phyloP scores from a whole-genome alignment of 106 monocot species.

The Xerophyta viscosa region DNA sequence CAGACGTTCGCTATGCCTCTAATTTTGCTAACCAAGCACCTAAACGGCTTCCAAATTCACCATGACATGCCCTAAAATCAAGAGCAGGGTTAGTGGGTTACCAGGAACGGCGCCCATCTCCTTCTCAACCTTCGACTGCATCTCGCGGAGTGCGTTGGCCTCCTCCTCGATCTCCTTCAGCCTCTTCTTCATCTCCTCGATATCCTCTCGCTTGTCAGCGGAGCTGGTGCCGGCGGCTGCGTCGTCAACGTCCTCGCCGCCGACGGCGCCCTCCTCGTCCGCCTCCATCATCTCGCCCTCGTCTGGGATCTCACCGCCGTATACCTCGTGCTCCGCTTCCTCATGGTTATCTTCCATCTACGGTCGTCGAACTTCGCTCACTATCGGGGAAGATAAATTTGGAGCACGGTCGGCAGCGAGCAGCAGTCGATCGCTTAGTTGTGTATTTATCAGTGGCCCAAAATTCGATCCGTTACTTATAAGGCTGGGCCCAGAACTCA shows the following conservation, averaged over 20 bases:
- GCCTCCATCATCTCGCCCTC: conserved; percentile 18
- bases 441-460: too few species aligned
- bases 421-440: too few species aligned
- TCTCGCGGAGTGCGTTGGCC: conserved; percentile 51
- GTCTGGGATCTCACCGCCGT: conserved; percentile 30
- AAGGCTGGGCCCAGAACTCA: too few species aligned
- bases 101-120: conserved; percentile 61
- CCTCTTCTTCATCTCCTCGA: conserved; percentile 59
- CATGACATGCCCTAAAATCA: too few species aligned
- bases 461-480: too few species aligned
- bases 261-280: conserved; percentile 3
- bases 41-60: too few species aligned
- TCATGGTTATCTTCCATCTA: conserved; percentile 1
- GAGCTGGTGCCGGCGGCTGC: not conserved
- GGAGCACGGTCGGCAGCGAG: too few species aligned
- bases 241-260: conserved; percentile 3
- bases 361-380: too few species aligned
- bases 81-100: too few species aligned
- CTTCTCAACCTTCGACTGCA: conserved; percentile 77
- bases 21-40: too few species aligned
- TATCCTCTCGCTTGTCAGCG: conserved; percentile 17
- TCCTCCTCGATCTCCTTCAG: conserved; percentile 79
- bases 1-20: too few species aligned
- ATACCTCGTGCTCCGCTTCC: conserved; percentile 28
- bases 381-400: too few species aligned